Conservation (phyloP, 1,284 basidiomycete species). For the Tylopilus sp. region DNA sequence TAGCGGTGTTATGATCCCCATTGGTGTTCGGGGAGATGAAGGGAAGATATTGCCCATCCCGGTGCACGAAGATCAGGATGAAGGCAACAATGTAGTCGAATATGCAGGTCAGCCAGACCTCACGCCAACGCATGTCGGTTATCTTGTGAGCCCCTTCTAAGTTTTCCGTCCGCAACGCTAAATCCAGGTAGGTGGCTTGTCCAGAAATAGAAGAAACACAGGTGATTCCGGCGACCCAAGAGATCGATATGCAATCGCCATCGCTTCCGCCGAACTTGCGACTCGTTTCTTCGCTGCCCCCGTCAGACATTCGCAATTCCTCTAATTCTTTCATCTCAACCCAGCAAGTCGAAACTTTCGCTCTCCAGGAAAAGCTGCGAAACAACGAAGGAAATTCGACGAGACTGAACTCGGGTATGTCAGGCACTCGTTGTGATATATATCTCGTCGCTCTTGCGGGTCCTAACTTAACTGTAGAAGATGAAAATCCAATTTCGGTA, state of each 20-base stretch:
- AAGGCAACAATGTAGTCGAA: constrained; percentile 36
- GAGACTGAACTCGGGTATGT: constrained; percentile 42
- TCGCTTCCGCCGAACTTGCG: constrained; percentile 9
- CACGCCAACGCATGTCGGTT: constrained; percentile 52
- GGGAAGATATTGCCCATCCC: constrained; percentile 42
- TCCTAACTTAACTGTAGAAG: constrained; percentile 31
- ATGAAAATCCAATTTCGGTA: constrained; percentile 43
- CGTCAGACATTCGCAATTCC: constrained; percentile 36
- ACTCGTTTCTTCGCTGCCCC: constrained; percentile 31
- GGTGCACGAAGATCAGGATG: constrained; percentile 17
- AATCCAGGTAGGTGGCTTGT: constrained; percentile 18
- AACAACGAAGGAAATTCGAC: constrained; percentile 16
- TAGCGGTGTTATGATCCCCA: constrained; percentile 32
- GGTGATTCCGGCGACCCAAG: constrained; percentile 32
- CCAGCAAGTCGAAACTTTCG: constrained; percentile 39
- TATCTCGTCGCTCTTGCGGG: background rate
- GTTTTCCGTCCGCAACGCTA: background rate
- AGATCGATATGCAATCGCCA: constrained; percentile 29
- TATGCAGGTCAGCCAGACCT: constrained; percentile 51
- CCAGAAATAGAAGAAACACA: constrained; percentile 46
- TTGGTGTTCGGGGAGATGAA: constrained; percentile 47
- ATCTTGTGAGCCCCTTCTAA: constrained; percentile 44
- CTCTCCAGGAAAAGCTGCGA: constrained; percentile 40
- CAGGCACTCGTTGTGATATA: constrained; percentile 39
- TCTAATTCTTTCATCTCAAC: constrained; percentile 25